Evolutionary conservation across 2,329 filamentous ascomycete genomes (phyloP), one percentile per base, ranked within the genome.

Genomic region (Nemania sp.): DNA sequence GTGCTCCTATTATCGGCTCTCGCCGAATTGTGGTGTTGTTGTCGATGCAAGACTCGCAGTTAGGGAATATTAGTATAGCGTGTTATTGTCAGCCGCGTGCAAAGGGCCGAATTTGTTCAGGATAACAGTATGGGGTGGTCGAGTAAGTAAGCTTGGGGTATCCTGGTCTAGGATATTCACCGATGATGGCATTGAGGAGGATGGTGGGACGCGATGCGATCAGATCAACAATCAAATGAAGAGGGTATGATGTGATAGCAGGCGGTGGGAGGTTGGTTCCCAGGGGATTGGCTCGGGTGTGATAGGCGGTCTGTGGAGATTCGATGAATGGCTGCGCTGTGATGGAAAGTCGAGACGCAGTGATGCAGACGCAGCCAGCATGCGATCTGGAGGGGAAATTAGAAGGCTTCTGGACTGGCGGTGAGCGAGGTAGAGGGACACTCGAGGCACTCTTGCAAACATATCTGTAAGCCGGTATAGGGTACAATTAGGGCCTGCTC

Each of bases 261-360:
- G 52, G 51, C 22, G 45, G 57, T 55, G 52, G 52, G 50, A 57
- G 26, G 14, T 3, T 15, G 26, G 48, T 39, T 56, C 59, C 55
- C 39, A 41, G 58, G 47, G 58, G 52, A 61, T 61, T 61, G 58
- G 58, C 59, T 61, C 56, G 56, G 58, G 49, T 55, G 49, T 28
- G 49, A 53, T 49, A 52, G 55, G 49, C 52, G 52, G 58, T 52
- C 56, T 56, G 52, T 59, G 52, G 58, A 56, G 52, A 54, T 44
- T 41, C 44, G 45, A 58, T 49, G 52, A 40, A 44, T 42, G 43
- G 48, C 51, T 52, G 39, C 54, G 50, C 49, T 56, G 49, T 56
- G 53, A 56, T 52, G 33, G 12, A 46, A 48, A 42, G 56, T 56
- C 49, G 52, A 52, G 44, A 55, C 28, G 44, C 56, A 56, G 41